Evolutionary conservation across 306 rosid genomes (phyloP), one percentile per base, ranked within the genome.

Genomic region (Castanea mollissima): DNA sequence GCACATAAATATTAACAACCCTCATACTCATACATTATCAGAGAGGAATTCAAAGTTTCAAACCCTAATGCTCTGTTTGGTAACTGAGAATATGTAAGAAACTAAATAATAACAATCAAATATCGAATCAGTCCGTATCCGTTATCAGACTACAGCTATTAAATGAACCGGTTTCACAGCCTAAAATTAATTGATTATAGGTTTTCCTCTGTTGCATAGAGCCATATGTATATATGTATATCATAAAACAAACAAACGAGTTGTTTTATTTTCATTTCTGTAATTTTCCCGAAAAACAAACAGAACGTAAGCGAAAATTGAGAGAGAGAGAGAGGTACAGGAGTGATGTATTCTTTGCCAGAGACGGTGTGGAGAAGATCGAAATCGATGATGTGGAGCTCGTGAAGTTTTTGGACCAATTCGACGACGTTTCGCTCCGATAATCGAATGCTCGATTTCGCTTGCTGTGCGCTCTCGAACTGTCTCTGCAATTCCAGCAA

Each of bases 341-440:
- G 97, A 86, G 99, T 96, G 86, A 96, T 96, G 85, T 93, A 96
- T 71, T 95, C 99, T 89, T 91, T 91, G 90, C 98, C 99, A 81
- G 99, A 86, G 73, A 88, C 93, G 35, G 99, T 92, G 88, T 92
- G 94, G 60, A 92, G 98, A 55, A 95, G 99, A 34, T 95, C 94
- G 89, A 92, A 95, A 88, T 95, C 98, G 83, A 95, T 90, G 83
- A 95, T 91, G 62, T 82, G 89, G 71, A 96, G 99, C 83, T 96
- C 92, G 67, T 91, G 99, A 70, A 96, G 92, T 83, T 93, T 96
- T 41, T 93, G 97, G 79, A 96, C 89, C 80, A 96, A 90, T 86
- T 96, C 99, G 82, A 96, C 98, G 77, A 96, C 96, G 85, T 96
- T 96, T 82, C 99, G 89, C 55, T 96, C 98, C 78, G 99, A 96